Evolutionary conservation across 345 rosid genomes (phyloP), one percentile per base, ranked within the genome.

Genomic region (Boechera divaricarpa): DNA sequence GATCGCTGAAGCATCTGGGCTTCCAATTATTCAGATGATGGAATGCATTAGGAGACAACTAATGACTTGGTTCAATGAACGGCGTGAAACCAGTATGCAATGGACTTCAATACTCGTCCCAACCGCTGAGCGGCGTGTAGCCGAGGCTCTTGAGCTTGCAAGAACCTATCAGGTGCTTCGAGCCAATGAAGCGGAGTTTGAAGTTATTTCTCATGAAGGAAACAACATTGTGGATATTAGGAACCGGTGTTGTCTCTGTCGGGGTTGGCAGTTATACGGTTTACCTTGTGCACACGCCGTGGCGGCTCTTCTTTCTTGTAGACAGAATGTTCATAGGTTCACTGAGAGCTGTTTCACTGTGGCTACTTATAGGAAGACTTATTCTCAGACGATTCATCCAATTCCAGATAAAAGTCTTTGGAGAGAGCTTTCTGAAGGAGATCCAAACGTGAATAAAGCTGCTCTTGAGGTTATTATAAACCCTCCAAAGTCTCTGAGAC

Each of bases 1-100:
- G 99, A 95, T 95, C 52, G 76, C 84, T 12, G 99, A 95, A 79
- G 99, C 99, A 15, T 90, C 97, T 1, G 98, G 99, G 24, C 99
- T 91, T 82, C 99, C 99, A 0, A 89, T 95, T 21, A 88, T 95
- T 71, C 98, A 92, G 89, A 95, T 95, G 99, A 91, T 92, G 97
- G 98, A 92, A 78, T 92, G 97, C 80, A 92, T 95, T 65, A 85
- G 98, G 84, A 87, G 99, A 82, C 98, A 95, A 82, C 87, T 95
- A 12, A 95, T 95, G 98, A 91, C 94, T 54, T 95, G 99, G 98
- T 95, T 95, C 83, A 95, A 91, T 18, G 98, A 92, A 70, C 90
- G 97, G 39, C 88, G 97, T 1, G 99, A 95, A 78, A 85, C 89
- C 51, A 91, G 98, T 54, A 86, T 92, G 97, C 96, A 95, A 45